A percentile compares a stretch with the other conserved stretches of the same genome.
Conservation (phyloP, 805 yeast genomes). For the Zygotorulaspora chibaensis region DNA sequence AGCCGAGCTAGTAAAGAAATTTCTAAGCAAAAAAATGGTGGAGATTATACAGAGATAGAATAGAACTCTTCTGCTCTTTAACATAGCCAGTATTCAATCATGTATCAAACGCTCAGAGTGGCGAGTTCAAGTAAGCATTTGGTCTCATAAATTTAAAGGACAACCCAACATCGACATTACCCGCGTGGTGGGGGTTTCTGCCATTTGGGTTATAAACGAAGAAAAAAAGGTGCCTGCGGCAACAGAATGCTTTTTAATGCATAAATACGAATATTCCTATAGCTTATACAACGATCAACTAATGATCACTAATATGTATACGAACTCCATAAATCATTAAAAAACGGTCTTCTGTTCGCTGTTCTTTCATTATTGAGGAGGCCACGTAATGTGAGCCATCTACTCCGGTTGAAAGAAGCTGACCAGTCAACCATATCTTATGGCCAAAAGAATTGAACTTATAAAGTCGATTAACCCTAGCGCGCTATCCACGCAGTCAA, state of each 20-base stretch:
- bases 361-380: neutral
- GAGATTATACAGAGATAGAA: conserved; percentile 4
- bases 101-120: neutral
- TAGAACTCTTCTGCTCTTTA: conserved; percentile 7
- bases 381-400: neutral
- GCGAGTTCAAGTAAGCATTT: neutral
- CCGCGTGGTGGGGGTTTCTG: neutral
- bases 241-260: neutral
- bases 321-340: neutral
- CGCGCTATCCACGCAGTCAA: conserved; percentile 1
- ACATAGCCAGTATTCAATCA: conserved; percentile 1
- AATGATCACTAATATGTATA: neutral
- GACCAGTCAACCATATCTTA: neutral
- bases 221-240: neutral
- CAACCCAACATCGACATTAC: neutral
- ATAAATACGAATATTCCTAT: too few relatives aligned
- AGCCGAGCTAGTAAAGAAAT: neutral
- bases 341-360: neutral
- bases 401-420: neutral
- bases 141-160: neutral
- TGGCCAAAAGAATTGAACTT: conserved; percentile 34
- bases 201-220: neutral
- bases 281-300: neutral
- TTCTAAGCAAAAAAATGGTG: neutral
- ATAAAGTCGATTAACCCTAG: conserved; percentile 25